Percentiles rank a stretch among this genome's conserved stretches.
These are phyloP conservation scores for Russula griseocarnosa DNA, from an alignment of 768 basidiomycete genomes.

Conservation along the genomic window DNA sequence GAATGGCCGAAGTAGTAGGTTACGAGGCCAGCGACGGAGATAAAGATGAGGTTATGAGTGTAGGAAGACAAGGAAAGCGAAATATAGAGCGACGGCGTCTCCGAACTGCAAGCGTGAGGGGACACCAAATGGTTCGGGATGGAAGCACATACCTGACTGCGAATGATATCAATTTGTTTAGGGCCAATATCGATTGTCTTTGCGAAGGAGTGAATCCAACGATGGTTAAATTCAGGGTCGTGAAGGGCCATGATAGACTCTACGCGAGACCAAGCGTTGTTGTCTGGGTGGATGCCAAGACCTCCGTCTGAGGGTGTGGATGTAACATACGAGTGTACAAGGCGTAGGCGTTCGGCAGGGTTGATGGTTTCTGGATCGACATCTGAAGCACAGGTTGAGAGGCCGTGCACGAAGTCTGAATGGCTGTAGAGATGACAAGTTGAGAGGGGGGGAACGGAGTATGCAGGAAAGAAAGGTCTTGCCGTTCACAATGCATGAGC, in stretches of 20 bases:
- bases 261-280: constrained; percentile 72
- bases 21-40: constrained; percentile 62
- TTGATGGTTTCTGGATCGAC: constrained; percentile 48
- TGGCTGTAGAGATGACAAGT: constrained; percentile 42
- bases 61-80: constrained; percentile 87
- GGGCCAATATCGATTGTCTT: constrained; percentile 39
- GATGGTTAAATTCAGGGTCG: constrained; percentile 72
- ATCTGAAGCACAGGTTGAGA: constrained; percentile 51
- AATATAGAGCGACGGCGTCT: constrained; percentile 81
- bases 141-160: constrained; percentile 55
- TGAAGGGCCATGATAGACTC: constrained; percentile 82
- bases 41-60: constrained; percentile 72
- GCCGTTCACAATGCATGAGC: constrained; percentile 74
- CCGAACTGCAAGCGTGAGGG: constrained; percentile 53
- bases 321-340: constrained; percentile 68
- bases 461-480: constrained; percentile 30
- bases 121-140: constrained; percentile 18
- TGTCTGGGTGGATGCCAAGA: constrained; percentile 71
- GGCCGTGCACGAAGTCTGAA: constrained; percentile 71
- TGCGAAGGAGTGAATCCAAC: constrained; percentile 77
- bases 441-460: background rate
- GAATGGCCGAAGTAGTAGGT: constrained; percentile 68
- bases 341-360: constrained; percentile 76
- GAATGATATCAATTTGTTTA: constrained; percentile 62
- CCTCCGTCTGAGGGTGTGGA: constrained; percentile 73